Conservation (phyloP, 768 basidiomycete genomes). For the Phlebiopsis flavidoalba region DNA sequence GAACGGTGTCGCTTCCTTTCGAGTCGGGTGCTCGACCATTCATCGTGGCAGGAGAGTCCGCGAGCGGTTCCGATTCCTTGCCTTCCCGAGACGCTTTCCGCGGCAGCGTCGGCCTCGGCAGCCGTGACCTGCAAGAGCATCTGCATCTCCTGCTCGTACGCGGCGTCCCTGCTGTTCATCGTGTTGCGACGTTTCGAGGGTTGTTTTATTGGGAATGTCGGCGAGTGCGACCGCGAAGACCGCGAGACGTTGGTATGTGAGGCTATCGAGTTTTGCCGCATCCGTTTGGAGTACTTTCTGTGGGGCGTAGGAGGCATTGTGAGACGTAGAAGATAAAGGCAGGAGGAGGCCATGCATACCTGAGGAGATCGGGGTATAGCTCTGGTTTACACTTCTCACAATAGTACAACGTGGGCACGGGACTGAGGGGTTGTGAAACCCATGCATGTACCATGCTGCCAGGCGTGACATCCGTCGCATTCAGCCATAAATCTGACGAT, state of each 20-base stretch:
- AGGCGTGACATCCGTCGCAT: constrained; percentile 94
- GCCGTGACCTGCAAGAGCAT: constrained; percentile 72
- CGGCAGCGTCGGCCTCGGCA: constrained; percentile 59
- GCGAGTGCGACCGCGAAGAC: constrained; percentile 73
- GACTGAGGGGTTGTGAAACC: constrained; percentile 78
- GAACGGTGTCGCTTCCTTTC: constrained; percentile 12
- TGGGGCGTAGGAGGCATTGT: constrained; percentile 6
- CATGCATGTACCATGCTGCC: constrained; percentile 98
- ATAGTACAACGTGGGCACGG: constrained; percentile 79
- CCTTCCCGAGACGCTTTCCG: constrained; percentile 26
- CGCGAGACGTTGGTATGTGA: constrained; percentile 49
- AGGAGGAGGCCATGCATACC: constrained; percentile 42
- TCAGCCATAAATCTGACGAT: constrained; percentile 87
- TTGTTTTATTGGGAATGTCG: constrained; percentile 49
- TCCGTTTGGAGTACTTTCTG: constrained; percentile 60
- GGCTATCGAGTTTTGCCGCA: constrained; percentile 59
- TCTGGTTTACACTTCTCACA: constrained; percentile 93
- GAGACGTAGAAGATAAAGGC: constrained; percentile 12
- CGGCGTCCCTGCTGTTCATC: constrained; percentile 96
- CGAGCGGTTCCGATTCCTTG: background rate
- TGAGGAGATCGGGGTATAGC: constrained; percentile 74
- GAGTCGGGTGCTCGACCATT: background rate
- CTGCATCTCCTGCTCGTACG: constrained; percentile 84
- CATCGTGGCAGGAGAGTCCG: background rate
- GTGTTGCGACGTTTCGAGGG: constrained; percentile 89